phyloP scores from a whole-genome alignment of 345 rosid genomes.

The Linum trigynum region DNA sequence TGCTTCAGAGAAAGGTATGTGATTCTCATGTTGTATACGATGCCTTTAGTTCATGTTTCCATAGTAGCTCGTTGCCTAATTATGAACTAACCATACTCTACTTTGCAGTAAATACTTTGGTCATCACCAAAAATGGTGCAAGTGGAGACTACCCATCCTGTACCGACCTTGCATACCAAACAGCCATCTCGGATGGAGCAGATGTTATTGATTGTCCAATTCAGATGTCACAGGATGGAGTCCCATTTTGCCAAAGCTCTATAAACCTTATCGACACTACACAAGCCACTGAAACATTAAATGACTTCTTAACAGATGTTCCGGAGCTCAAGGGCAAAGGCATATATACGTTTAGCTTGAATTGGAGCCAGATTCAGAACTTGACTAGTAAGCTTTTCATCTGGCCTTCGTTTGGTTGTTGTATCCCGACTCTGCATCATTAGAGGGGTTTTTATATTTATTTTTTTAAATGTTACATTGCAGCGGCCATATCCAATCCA shows the following conservation, averaged over 20 bases:
- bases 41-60: background rate
- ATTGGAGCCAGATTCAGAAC: slow-evolving; percentile 5
- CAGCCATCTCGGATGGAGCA: slow-evolving; percentile 24
- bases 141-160: slow-evolving; percentile 32
- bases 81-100: background rate
- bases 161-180: slow-evolving; percentile 30
- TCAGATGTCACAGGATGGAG: slow-evolving; percentile 26
- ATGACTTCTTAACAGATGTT: background rate
- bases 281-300: background rate
- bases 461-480: background rate
- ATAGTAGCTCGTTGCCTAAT: background rate
- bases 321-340: slow-evolving; percentile 6
- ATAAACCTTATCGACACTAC: slow-evolving; percentile 7
- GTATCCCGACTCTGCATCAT: background rate
- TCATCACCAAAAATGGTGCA: slow-evolving; percentile 29
- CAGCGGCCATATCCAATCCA: slow-evolving; percentile 5
- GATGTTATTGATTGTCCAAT: slow-evolving; percentile 34
- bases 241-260: slow-evolving; percentile 3
- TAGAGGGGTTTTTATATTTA: too few relatives aligned
- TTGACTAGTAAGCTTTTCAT: slow-evolving; percentile 2
- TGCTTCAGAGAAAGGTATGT: slow-evolving; percentile 4
- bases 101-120: slow-evolving; percentile 20
- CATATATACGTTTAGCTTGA: slow-evolving; percentile 6
- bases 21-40: background rate
- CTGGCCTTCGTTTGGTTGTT: background rate